Base-by-base conservation (phyloP, 2,329 filamentous ascomycete genomes). In the Colletotrichum sidae region DNA sequence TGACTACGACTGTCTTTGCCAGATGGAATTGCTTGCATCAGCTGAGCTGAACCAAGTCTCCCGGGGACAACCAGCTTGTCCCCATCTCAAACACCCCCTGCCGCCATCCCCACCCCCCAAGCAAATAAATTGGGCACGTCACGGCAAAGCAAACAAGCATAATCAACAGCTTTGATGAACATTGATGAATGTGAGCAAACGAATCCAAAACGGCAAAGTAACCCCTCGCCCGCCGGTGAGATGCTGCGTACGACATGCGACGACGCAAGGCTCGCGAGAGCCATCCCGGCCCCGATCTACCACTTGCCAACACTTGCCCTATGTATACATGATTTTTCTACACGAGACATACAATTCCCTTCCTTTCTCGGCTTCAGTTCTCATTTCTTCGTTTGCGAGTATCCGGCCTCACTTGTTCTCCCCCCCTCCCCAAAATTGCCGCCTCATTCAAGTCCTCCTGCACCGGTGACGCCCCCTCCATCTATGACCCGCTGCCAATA, bases 181-280 rank as follows among this genome's bases (percentile, higher is more conserved):
- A 25, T 25, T 25, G 25, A 41, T 15, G 56, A 38, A 39, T 12
- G n/a, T 15, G 39, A 42, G 33, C 61, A 58, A 60, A 58, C 54
- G 15, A 60, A 39, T 41, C 4, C 25, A 25, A 25, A 54, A 34
- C n/a, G n/a, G 12, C 53, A 47, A 17, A 38, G 52, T n/a, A 41
- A 65, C n/a, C 38, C 59, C 35, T 17, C 12, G 7, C 45, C 45
- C 42, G 13, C 33, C 17, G 55, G 6, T 9, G 50, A 34, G n/a
- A 17, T 65, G 44, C 47, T 35, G 55, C 38, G 47, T 49, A 50
- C 42, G 35, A 38, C 13, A 15, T 37, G 41, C 50, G 37, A 54
- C 50, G 38, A 60, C 56, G 56, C 61, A 65, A 55, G 59, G 69
- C 69, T 67, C 69, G 69, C 68, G 69, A 70, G 69, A 69, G 69